Base-by-base conservation (phyloP, 495 filamentous ascomycete genomes). In the Cryomyces minteri region DNA sequence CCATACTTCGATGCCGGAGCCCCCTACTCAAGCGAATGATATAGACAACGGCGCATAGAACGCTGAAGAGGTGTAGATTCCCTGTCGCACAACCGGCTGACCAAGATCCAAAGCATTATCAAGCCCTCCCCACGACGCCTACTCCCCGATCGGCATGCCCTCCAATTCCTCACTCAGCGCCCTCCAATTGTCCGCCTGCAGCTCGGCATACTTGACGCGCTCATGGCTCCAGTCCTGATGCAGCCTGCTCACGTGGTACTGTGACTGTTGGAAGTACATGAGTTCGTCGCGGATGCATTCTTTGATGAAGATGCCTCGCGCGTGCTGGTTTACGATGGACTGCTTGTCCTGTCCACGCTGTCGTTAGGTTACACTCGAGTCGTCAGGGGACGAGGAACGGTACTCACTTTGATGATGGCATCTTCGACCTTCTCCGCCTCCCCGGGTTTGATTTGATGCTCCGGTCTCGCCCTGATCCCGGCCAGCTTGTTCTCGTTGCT, bases 221-320 rank as follows among this genome's bases (percentile, higher is more conserved):
- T 98, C 90, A 59, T 88, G 82, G 48, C 83, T 85, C 92, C 92
- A 98, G 60, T 96, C 90, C 59, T 96, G 88, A 58, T 92, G 87
- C 53, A 84, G 62, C 34, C 82, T 72, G 56, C 83, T 86, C 54
- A 98, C 81, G 57, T 93, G 82, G 64, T 93, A 95, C 58, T 94
- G 87, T 31, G 79, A 84, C 52, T 74, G 69, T 61, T 94, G 84
- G 64, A 95, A 96, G 63, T 78, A 84, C 14, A 77, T 51, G 11
- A 98, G 71, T 58, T 98, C 90, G 54, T 98, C 87, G 10, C 86
- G 79, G 32, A 94, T 67, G 60, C 88, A 94, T 57, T 96, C 92
- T 60, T 79, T 84, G 61, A 95, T 86, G 58, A 96, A 93, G 6
- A 98, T 79, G 18, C 83, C 82, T 30, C 88, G 82, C 41, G 88